A percentile compares a stretch with the other conserved stretches of the same genome.
These are phyloP conservation scores for Arthrobotrys entomopaga DNA, from an alignment of 2,329 filamentous ascomycete species.

Conservation along the genomic window DNA sequence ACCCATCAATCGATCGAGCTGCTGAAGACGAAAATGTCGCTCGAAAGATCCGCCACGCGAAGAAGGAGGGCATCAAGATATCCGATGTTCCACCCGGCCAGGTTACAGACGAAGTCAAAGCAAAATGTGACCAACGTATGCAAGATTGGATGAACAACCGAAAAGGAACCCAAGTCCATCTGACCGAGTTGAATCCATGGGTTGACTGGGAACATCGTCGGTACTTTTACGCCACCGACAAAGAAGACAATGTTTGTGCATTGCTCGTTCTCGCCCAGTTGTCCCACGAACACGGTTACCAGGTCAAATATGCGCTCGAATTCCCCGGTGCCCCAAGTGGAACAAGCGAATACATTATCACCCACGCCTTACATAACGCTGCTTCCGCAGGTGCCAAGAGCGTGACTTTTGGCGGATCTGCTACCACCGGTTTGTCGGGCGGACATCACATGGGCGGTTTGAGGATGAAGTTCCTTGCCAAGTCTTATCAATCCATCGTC, in stretches of 20 bases:
- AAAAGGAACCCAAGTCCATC: conserved; percentile 86
- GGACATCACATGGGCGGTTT: conserved; percentile 84
- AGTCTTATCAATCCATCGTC: conserved; percentile 82
- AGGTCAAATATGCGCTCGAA: conserved; percentile 95
- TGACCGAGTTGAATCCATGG: conserved; percentile 91
- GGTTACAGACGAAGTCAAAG: conserved; percentile 73
- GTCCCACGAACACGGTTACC: conserved; percentile 83
- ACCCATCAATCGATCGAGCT: conserved; percentile 75
- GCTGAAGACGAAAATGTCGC: conserved; percentile 74
- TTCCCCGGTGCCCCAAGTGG: conserved; percentile 88
- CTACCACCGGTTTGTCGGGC: conserved; percentile 76
- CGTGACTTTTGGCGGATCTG: conserved; percentile 89
- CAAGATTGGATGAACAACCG: conserved; percentile 81
- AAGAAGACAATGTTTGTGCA: conserved; percentile 76
- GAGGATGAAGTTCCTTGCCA: conserved; percentile 81
- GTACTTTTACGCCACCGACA: conserved; percentile 82
- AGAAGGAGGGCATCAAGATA: conserved; percentile 85
- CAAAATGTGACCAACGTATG: conserved; percentile 77
- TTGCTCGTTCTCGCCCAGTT: conserved; percentile 87
- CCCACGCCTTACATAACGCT: conserved; percentile 73
- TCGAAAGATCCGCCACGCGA: conserved; percentile 81
- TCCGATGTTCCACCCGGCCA: conserved; percentile 70
- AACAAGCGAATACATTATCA: conserved; percentile 84
- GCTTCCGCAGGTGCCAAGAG: conserved; percentile 70
- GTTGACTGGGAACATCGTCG: conserved; percentile 82